Percentiles rank a stretch among this genome's conserved stretches.
phyloP scores from a whole-genome alignment of 441 rosid genomes.

The Eutrema salsugineum region DNA sequence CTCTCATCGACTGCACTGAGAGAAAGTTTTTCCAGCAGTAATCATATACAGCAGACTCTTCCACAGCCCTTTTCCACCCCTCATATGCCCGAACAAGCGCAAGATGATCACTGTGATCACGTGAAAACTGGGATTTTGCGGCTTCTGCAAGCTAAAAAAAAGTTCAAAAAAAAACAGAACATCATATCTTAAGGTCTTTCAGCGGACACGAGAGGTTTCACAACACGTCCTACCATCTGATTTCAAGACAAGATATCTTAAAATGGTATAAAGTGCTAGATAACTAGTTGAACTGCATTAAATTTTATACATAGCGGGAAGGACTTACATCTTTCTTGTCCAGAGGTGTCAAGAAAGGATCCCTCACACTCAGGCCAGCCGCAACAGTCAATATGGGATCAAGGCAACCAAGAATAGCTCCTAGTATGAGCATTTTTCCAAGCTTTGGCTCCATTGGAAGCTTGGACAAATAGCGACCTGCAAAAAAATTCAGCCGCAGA shows the following conservation, averaged over 20 bases:
- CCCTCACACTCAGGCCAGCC: slow-evolving; percentile 90
- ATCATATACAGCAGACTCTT: slow-evolving; percentile 61
- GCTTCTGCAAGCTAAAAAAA: slow-evolving; percentile 79
- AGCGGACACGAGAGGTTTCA: not conserved
- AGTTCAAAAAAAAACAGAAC: slow-evolving; percentile 14
- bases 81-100: slow-evolving; percentile 83
- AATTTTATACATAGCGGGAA: slow-evolving; percentile 15
- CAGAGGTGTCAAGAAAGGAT: slow-evolving; percentile 85
- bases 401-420: slow-evolving; percentile 80
- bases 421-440: slow-evolving; percentile 90
- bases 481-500: slow-evolving; percentile 21
- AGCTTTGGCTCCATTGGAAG: slow-evolving; percentile 98
- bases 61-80: slow-evolving; percentile 86
- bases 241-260: not conserved
- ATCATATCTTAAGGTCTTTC: slow-evolving; percentile 9
- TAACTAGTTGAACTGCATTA: not conserved
- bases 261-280: not conserved
- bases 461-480: slow-evolving; percentile 76
- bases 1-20: slow-evolving; percentile 81
- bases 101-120: slow-evolving; percentile 80
- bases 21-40: slow-evolving; percentile 94
- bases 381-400: slow-evolving; percentile 83
- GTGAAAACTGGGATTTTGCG: slow-evolving; percentile 78
- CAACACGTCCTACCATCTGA: slow-evolving; percentile 21
- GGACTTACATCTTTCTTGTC: slow-evolving; percentile 91